These are phyloP conservation scores for Tetragonia tetragonoides DNA, from an alignment of 148 eudicot species.

Conservation along the genomic window DNA sequence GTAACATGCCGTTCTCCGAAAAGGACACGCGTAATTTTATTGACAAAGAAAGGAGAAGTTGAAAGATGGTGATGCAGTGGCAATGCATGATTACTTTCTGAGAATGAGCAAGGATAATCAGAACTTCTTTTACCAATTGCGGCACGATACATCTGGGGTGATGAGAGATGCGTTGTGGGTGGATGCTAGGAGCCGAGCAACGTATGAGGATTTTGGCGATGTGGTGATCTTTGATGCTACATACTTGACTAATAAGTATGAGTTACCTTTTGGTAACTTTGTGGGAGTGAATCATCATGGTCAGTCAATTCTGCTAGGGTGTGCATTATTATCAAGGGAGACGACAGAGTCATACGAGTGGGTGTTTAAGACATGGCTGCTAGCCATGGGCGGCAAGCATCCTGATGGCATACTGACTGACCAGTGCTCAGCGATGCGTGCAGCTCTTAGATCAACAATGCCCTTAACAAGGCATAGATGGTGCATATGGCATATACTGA, in stretches of 20 bases:
- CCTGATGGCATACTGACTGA: slow-evolving; percentile 50
- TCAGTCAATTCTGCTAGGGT: slow-evolving; percentile 48
- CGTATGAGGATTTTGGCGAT: slow-evolving; percentile 60
- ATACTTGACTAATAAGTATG: slow-evolving; percentile 44
- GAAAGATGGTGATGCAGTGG: slow-evolving; percentile 16
- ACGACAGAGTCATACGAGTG: slow-evolving; percentile 51
- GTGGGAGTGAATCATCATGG: slow-evolving; percentile 65
- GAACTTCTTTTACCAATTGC: slow-evolving; percentile 56
- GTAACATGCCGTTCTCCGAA: background rate
- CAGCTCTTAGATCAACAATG: slow-evolving; percentile 44
- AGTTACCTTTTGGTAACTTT: slow-evolving; percentile 54
- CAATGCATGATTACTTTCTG: too few relatives aligned
- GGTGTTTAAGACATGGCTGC: slow-evolving; percentile 59
- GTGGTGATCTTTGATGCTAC: slow-evolving; percentile 49
- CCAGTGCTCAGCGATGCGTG: slow-evolving; percentile 37
- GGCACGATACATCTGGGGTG: slow-evolving; percentile 45
- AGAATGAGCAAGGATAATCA: slow-evolving; percentile 36
- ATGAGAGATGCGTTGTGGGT: slow-evolving; percentile 27
- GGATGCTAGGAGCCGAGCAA: slow-evolving; percentile 40
- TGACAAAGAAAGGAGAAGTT: slow-evolving; percentile 27
- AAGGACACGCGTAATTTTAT: background rate
- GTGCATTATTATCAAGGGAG: slow-evolving; percentile 56
- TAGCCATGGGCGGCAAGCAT: slow-evolving; percentile 42
- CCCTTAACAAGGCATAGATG: slow-evolving; percentile 47
- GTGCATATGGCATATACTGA: slow-evolving; percentile 51